phyloP scores from a whole-genome alignment of 345 rosid species.

The Aquilaria malaccensis region DNA sequence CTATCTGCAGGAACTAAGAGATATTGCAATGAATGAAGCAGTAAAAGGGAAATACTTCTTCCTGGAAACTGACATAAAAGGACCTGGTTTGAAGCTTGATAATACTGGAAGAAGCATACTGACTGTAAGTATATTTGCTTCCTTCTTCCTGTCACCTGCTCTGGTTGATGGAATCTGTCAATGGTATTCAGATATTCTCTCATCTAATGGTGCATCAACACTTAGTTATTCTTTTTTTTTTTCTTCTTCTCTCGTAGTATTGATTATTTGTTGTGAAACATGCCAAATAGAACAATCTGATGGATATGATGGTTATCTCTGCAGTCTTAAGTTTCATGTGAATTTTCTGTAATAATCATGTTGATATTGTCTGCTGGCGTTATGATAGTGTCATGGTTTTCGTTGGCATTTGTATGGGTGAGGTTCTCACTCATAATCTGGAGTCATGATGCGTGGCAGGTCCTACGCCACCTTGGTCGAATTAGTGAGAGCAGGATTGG shows the following conservation, averaged over 20 bases:
- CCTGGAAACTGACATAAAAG: constrained; percentile 82
- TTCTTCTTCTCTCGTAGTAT: no score
- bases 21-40: constrained; percentile 55
- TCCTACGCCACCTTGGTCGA: constrained; percentile 91
- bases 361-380: neutral
- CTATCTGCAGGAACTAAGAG: constrained; percentile 61
- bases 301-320: no score
- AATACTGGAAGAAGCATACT: constrained; percentile 87
- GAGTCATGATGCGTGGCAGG: constrained; percentile 32
- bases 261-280: no score
- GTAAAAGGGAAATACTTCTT: constrained; percentile 75
- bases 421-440: neutral
- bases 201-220: no score
- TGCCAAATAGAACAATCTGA: no score
- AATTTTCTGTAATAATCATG: neutral
- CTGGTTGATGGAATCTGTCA: neutral
- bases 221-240: no score
- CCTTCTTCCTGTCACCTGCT: neutral
- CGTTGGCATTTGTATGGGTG: neutral
- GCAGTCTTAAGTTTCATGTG: neutral
- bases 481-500: constrained; percentile 71
- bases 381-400: neutral
- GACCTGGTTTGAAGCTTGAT: constrained; percentile 82
- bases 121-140: constrained; percentile 43
- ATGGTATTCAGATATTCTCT: no score